These are phyloP conservation scores for Bipolaris victoriae DNA, from an alignment of 2,329 filamentous ascomycete genomes.

Conservation along the genomic window DNA sequence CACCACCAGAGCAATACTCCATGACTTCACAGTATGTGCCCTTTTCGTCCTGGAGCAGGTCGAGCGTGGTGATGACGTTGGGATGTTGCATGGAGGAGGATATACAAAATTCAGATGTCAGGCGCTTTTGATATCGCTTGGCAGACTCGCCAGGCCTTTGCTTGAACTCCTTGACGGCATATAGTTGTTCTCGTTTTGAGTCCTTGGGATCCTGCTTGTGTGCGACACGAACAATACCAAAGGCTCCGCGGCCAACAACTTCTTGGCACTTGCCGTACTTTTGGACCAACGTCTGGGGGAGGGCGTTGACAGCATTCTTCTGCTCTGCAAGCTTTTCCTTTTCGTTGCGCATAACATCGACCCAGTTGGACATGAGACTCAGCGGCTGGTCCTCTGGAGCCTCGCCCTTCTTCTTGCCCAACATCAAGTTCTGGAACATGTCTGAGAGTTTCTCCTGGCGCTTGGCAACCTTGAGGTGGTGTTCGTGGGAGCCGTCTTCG, in stretches of 20 bases:
- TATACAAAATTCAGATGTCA: conserved; percentile 98
- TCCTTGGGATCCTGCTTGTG: conserved; percentile 91
- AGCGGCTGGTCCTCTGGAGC: conserved; percentile 75
- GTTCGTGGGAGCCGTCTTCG: conserved; percentile 76
- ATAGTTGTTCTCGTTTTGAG: conserved; percentile 80
- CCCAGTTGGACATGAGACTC: conserved; percentile 94
- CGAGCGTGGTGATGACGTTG: conserved; percentile 97
- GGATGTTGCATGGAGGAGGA: conserved; percentile 95
- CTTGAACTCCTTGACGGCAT: conserved; percentile 97
- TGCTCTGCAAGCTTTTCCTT: conserved; percentile 77
- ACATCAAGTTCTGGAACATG: conserved; percentile 84
- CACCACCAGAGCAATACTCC: conserved; percentile 97
- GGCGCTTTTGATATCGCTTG: conserved; percentile 96
- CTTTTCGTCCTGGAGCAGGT: conserved; percentile 93
- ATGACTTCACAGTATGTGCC: conserved; percentile 99
- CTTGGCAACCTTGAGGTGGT: conserved; percentile 86
- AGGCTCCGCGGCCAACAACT: conserved; percentile 92
- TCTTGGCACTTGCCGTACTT: conserved; percentile 99
- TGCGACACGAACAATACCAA: conserved; percentile 95
- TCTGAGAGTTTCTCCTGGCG: conserved; percentile 94
- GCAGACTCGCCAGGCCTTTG: conserved; percentile 91
- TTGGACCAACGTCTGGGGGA: conserved; percentile 81
- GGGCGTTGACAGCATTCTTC: conserved; percentile 77
- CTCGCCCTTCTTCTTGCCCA: conserved; percentile 79
- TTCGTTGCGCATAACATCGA: conserved; percentile 88